Conservation (phyloP, 2,329 filamentous ascomycete species). For the Cladosporium halotolerans region DNA sequence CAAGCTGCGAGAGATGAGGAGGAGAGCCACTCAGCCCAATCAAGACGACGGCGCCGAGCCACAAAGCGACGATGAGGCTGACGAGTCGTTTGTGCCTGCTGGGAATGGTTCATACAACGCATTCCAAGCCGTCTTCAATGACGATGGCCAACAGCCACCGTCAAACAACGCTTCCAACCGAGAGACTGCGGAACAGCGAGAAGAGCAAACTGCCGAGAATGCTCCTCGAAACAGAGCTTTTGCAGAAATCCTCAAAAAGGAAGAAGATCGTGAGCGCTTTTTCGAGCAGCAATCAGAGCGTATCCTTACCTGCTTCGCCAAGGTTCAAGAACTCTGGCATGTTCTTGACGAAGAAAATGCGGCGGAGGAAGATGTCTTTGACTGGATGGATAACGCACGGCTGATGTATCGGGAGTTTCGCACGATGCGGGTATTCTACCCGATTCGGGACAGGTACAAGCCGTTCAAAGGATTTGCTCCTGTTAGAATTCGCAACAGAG, state of each 20-base stretch:
- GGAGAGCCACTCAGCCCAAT: not conserved
- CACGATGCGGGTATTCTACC: conserved; percentile 55
- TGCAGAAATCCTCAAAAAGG: conserved; percentile 9
- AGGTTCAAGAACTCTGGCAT: conserved; percentile 35
- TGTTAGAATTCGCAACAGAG: not conserved
- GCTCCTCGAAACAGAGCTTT: conserved; percentile 1
- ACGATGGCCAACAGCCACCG: not conserved
- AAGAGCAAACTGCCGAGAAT: not conserved
- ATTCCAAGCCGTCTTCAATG: not conserved
- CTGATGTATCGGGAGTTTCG: conserved; percentile 56
- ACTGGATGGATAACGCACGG: conserved; percentile 55
- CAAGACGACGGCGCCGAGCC: not conserved
- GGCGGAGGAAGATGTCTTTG: conserved; percentile 44
- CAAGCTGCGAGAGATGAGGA: not conserved
- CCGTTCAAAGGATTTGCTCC: conserved; percentile 38
- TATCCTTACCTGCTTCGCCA: conserved; percentile 29
- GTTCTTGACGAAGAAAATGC: conserved; percentile 40
- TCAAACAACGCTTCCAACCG: not conserved
- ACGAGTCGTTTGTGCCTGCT: not conserved
- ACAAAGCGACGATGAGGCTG: not conserved
- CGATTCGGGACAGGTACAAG: conserved; percentile 42
- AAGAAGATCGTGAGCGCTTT: conserved; percentile 14
- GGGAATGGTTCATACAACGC: not conserved
- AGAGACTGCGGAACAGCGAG: not conserved
- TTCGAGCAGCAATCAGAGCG: conserved; percentile 18